Evolutionary conservation across 2,329 filamentous ascomycete genomes (phyloP).

Genomic region (Diaporthe humulicola): DNA sequence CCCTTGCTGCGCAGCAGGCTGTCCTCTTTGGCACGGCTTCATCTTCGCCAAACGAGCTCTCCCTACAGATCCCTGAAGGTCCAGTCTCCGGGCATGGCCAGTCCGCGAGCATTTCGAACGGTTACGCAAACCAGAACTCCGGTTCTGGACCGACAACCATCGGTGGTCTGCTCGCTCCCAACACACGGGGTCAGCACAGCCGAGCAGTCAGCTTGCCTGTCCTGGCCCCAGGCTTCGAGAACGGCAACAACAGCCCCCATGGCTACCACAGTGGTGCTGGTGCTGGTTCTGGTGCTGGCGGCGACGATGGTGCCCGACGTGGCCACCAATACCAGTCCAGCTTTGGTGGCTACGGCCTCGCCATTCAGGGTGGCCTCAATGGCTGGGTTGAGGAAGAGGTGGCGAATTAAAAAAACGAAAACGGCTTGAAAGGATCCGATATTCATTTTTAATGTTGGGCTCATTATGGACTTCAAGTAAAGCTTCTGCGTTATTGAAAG

Average conservation of each 20-base stretch:
- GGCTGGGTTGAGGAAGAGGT: slow-evolving; percentile 79
- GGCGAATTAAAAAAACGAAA: slow-evolving; percentile 60
- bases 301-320: slow-evolving; percentile 66
- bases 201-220: slow-evolving; percentile 91
- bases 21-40: slow-evolving; percentile 83
- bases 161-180: slow-evolving; percentile 82
- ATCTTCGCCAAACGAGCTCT: slow-evolving; percentile 68
- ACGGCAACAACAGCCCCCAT: slow-evolving; percentile 66
- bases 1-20: slow-evolving; percentile 81
- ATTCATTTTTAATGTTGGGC: slow-evolving; percentile 44
- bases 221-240: slow-evolving; percentile 74
- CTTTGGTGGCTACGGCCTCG: slow-evolving; percentile 72
- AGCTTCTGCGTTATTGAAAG: slow-evolving; percentile 33
- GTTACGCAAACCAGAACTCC: slow-evolving; percentile 67
- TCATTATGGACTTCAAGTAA: slow-evolving; percentile 37
- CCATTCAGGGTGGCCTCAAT: slow-evolving; percentile 74
- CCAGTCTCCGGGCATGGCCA: slow-evolving; percentile 73
- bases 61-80: slow-evolving; percentile 72
- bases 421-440: slow-evolving; percentile 40
- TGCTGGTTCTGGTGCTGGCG: slow-evolving; percentile 57
- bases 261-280: slow-evolving; percentile 51
- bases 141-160: slow-evolving; percentile 75
- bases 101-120: slow-evolving; percentile 76
- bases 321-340: slow-evolving; percentile 77
- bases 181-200: slow-evolving; percentile 75